These are phyloP conservation scores for Plasmodium billcollinsi DNA, from an alignment of 169 alveolate genomes.

Conservation along the genomic window DNA sequence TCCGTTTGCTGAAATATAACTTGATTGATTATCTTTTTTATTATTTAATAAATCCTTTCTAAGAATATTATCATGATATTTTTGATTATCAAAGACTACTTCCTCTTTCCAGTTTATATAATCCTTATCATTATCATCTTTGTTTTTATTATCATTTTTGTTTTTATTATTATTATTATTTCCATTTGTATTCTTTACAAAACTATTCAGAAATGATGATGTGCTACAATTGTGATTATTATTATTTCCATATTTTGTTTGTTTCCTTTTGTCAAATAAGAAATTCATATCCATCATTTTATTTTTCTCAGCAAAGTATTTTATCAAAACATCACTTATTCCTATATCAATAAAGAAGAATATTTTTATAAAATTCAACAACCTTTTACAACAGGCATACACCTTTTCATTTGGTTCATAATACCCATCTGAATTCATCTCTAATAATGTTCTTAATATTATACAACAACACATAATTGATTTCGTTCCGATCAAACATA, in stretches of 20 bases:
- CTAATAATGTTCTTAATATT: slow-evolving; percentile 76
- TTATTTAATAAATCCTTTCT: not conserved
- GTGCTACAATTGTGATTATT: not conserved
- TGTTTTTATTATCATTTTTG: not conserved
- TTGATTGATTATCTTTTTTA: not conserved
- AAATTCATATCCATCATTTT: slow-evolving; percentile 11
- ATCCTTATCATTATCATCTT: not conserved
- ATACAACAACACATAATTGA: slow-evolving; percentile 78
- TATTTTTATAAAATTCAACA: slow-evolving; percentile 73
- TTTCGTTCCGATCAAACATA: slow-evolving; percentile 79
- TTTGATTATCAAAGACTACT: no score
- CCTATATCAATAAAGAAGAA: slow-evolving; percentile 80
- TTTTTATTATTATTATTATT: slow-evolving; percentile 15
- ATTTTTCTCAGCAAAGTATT: slow-evolving; percentile 15
- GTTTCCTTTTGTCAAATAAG: not conserved
- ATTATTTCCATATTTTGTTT: not conserved
- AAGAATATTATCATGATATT: not conserved
- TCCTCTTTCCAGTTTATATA: no score
- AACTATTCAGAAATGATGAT: slow-evolving; percentile 35
- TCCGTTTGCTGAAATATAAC: not conserved
- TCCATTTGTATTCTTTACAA: slow-evolving; percentile 1
- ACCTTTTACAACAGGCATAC: slow-evolving; percentile 53
- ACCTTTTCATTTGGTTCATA: slow-evolving; percentile 46
- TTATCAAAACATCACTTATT: slow-evolving; percentile 39
- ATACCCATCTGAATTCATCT: slow-evolving; percentile 76